Base-by-base conservation (phyloP, 2,329 filamentous ascomycete species). In the Calonectria pseudoreteaudii region DNA sequence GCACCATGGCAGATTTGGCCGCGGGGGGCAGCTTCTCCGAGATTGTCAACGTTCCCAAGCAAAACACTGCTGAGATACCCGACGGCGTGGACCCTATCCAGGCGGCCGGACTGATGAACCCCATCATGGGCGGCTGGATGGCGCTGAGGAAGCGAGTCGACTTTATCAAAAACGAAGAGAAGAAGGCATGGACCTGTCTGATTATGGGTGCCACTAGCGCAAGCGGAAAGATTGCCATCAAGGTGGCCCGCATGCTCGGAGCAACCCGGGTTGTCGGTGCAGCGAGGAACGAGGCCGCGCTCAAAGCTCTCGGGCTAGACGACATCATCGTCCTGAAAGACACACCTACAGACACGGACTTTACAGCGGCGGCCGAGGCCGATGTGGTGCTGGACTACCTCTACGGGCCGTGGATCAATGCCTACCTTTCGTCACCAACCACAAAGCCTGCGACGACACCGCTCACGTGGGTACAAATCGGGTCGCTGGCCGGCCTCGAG, bases 351-450 rank as follows among this genome's bases (percentile, higher is more conserved):
- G 83, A 88, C 47, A 85, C 84, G 1, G 89, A 91, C 74, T 90
- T 88, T 74, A 84, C 85, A 2, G 80, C 81, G 11, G 82, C 87
- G 0, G 86, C 84, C 2, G 85, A 87, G 44, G 86, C 87, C 38
- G 89, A 92, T 74, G 84, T 91, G 3, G 85, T 92, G 4, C 82
- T 92, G 1, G 90, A 92, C 77, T 92, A 91, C 77, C 82, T 92
- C 10, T 91, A 89, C 80, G 90, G 90, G 0, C 82, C 85, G 0
- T 83, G 86, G 20, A 81, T 86, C 0, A 76, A 84, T 14, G 84
- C 85, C 7, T 80, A 88, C 13, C 82, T 91, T 10, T 77, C 80
- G 7, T 84, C 84, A 4, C 78, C 90, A 23, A 83, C 81, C 44
- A 83, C 84, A 1, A 80, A 80, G 36, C 14, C n/a, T 26, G 78